A percentile compares a stretch with the other conserved stretches of the same genome.
phyloP scores from a whole-genome alignment of 2,329 filamentous ascomycete genomes.

The Nothomitra cinnamomea region DNA sequence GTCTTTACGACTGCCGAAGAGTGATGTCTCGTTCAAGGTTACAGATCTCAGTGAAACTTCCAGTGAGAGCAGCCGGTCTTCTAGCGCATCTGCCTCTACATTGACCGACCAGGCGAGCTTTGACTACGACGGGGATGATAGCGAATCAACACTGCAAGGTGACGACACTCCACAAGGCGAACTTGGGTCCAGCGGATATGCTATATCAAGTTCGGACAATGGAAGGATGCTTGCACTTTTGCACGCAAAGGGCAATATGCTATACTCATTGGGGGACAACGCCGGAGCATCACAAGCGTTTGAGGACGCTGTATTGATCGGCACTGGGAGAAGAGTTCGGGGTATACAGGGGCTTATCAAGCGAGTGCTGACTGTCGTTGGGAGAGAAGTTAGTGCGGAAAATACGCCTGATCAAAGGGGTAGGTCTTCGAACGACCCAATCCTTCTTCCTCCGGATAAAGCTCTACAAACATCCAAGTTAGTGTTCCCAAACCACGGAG shows the following conservation, averaged over 20 bases:
- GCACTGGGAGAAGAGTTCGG: constrained; percentile 50
- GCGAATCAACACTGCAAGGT: constrained; percentile 11
- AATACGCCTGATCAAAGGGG: constrained; percentile 12
- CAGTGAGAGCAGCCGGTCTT: constrained; percentile 37
- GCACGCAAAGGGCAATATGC: constrained; percentile 96
- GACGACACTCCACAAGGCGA: constrained; percentile 21
- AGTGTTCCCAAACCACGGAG: constrained; percentile 59
- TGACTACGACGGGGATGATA: constrained; percentile 32
- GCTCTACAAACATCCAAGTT: constrained; percentile 69
- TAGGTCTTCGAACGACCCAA: constrained; percentile 33
- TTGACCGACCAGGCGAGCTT: constrained; percentile 39
- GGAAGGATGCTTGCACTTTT: constrained; percentile 84
- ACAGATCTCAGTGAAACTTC: constrained; percentile 41
- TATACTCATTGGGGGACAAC: constrained; percentile 78
- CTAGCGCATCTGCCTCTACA: constrained; percentile 32
- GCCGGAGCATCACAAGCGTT: constrained; percentile 70
- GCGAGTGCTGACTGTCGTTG: constrained; percentile 56
- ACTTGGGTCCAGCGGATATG: constrained; percentile 69
- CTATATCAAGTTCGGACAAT: constrained; percentile 71
- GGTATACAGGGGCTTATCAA: constrained; percentile 66
- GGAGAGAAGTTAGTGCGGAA: constrained; percentile 14
- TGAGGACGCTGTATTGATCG: constrained; percentile 85
- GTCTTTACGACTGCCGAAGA: constrained; percentile 38
- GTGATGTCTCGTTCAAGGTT: constrained; percentile 29
- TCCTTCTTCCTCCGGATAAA: constrained; percentile 67